Conservation (phyloP, 495 filamentous ascomycete species). For the Terfezia boudieri region DNA sequence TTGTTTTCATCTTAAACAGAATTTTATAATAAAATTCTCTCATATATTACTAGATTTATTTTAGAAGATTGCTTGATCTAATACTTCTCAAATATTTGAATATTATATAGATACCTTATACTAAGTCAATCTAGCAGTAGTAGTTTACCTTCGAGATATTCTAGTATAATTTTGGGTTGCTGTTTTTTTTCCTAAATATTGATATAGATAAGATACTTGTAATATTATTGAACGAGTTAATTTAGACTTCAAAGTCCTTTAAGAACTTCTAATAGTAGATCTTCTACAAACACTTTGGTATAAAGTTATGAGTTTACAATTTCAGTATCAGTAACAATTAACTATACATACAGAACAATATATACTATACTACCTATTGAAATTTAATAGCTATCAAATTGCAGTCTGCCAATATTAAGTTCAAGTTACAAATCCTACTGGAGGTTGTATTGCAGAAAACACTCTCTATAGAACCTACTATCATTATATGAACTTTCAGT, state of each 20-base stretch:
- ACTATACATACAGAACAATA: not conserved
- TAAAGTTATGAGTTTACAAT: not conserved
- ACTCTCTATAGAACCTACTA: too few species aligned
- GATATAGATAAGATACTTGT: not conserved
- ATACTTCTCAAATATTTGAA: not conserved
- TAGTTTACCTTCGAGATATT: not conserved
- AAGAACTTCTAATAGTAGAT: not conserved
- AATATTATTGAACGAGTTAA: not conserved
- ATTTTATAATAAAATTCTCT: not conserved
- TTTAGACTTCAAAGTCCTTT: not conserved
- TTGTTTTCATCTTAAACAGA: not conserved
- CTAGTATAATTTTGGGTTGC: conserved; percentile 1
- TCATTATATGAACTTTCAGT: too few species aligned
- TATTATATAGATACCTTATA: not conserved
- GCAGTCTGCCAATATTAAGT: not conserved
- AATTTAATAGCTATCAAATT: not conserved
- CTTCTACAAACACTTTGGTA: not conserved
- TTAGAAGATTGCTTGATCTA: not conserved
- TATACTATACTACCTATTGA: too few species aligned
- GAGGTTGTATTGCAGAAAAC: not conserved
- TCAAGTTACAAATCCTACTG: not conserved
- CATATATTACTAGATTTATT: not conserved
- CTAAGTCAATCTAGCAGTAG: not conserved
- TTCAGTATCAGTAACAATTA: not conserved
- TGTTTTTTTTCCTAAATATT: not conserved